Conservation (phyloP, 371 early-diverging fungal genomes). For the Nematocida homosporus region DNA sequence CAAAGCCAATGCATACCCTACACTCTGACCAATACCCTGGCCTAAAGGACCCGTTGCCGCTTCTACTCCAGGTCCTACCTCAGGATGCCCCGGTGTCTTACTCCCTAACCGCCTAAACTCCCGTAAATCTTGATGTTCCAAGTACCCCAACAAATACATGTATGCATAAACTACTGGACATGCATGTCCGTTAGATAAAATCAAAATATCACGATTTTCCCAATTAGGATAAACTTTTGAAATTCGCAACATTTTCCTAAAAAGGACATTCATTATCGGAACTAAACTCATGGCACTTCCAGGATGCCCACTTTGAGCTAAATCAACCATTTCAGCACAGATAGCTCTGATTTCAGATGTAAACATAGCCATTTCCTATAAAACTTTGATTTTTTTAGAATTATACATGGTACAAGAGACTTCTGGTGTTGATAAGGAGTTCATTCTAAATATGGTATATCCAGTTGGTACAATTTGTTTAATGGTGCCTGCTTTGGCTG, state of each 20-base stretch:
- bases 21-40: constrained; percentile 88
- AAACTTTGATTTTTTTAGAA: background rate
- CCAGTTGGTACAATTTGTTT: constrained; percentile 28
- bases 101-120: constrained; percentile 81
- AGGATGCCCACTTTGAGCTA: constrained; percentile 92
- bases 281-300: constrained; percentile 91
- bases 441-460: constrained; percentile 5
- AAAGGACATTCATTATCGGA: constrained; percentile 83
- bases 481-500: constrained; percentile 62
- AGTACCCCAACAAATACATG: constrained; percentile 80
- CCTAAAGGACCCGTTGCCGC: constrained; percentile 97
- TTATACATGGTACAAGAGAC: background rate
- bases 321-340: constrained; percentile 84
- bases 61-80: constrained; percentile 80
- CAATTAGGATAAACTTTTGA: constrained; percentile 63
- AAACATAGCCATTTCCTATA: background rate
- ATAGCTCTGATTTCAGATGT: constrained; percentile 84
- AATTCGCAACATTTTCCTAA: constrained; percentile 68
- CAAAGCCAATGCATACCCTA: constrained; percentile 84
- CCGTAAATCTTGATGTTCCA: constrained; percentile 84
- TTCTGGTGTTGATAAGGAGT: background rate
- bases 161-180: constrained; percentile 86
- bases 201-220: constrained; percentile 88
- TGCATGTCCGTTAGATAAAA: constrained; percentile 95
- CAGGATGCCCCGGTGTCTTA: constrained; percentile 64